Evolutionary conservation across 805 yeast genomes (phyloP).

Genomic region (Starmerella bombicola): DNA sequence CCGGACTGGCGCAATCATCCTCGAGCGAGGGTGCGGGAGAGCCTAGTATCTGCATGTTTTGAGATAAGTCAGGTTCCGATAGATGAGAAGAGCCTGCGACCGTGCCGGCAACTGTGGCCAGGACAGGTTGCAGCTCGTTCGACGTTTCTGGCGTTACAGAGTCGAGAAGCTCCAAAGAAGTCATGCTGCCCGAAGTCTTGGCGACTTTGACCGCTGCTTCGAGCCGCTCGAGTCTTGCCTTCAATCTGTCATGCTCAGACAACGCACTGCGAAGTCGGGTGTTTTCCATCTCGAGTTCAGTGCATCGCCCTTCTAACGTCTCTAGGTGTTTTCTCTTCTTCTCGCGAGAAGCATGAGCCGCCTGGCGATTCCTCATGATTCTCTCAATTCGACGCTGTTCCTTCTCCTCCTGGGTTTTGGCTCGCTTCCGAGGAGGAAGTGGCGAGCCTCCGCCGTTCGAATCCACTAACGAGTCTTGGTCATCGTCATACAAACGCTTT

Average conservation of each 20-base stretch:
- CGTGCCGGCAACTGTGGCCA: constrained; percentile 1
- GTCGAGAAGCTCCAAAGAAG: constrained; percentile 1
- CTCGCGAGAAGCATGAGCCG: constrained; percentile 95
- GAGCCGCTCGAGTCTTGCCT: constrained; percentile 19
- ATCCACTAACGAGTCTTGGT: constrained; percentile 15
- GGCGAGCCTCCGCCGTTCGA: constrained; percentile 25
- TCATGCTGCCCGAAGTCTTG: constrained; percentile 19
- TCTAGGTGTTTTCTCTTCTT: constrained; percentile 90
- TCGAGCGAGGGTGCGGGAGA: constrained; percentile 22
- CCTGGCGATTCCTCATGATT: constrained; percentile 83
- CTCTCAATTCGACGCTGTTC: constrained; percentile 93
- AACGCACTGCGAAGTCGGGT: constrained; percentile 18
- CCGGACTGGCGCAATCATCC: constrained; percentile 22
- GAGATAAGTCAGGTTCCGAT: neutral
- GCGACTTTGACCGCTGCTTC: constrained; percentile 21
- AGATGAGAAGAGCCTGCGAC: neutral
- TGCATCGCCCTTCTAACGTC: constrained; percentile 50
- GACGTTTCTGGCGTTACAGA: neutral
- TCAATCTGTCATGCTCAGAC: constrained; percentile 10
- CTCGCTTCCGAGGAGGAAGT: constrained; percentile 90
- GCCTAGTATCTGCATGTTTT: constrained; percentile 1
- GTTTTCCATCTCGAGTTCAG: constrained; percentile 24
- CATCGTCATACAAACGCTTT: constrained; percentile 8
- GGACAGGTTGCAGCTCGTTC: neutral
- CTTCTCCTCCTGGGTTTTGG: constrained; percentile 91